A percentile compares a stretch with the other conserved stretches of the same genome.
phyloP scores from a whole-genome alignment of 2,329 filamentous ascomycete genomes.

The Lasiodiplodia gonubiensis region DNA sequence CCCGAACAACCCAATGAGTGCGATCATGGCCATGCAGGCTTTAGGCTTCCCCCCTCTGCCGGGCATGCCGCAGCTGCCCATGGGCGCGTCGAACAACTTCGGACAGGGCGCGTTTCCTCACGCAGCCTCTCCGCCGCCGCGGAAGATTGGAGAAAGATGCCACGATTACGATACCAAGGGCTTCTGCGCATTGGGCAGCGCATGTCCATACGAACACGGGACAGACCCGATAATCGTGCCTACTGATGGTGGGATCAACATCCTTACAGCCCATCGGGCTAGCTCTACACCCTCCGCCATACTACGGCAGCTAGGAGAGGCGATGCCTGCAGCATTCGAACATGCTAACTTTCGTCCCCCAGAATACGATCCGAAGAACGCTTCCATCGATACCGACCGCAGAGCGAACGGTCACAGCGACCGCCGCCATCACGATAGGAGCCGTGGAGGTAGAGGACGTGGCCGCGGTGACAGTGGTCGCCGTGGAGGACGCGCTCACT shows the following conservation, averaged over 20 bases:
- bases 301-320: slow-evolving; percentile 34
- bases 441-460: slow-evolving; percentile 50
- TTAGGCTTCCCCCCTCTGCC: slow-evolving; percentile 53
- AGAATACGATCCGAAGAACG: slow-evolving; percentile 67
- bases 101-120: slow-evolving; percentile 31
- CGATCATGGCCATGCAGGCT: slow-evolving; percentile 66
- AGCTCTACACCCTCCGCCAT: neutral
- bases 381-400: slow-evolving; percentile 46
- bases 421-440: slow-evolving; percentile 33
- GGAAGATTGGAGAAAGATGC: slow-evolving; percentile 59
- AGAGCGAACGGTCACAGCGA: slow-evolving; percentile 35
- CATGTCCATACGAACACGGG: slow-evolving; percentile 73
- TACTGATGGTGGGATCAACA: slow-evolving; percentile 31
- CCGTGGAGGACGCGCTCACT: slow-evolving; percentile 54
- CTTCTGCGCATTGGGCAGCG: slow-evolving; percentile 70
- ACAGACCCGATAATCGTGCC: slow-evolving; percentile 56
- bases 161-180: slow-evolving; percentile 75
- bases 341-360: slow-evolving; percentile 31
- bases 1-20: slow-evolving; percentile 65
- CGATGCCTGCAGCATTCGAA: neutral
- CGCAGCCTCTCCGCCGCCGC: slow-evolving; percentile 30
- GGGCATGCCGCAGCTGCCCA: slow-evolving; percentile 52
- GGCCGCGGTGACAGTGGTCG: slow-evolving; percentile 46
- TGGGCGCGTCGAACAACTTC: slow-evolving; percentile 30
- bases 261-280: neutral